Conservation (phyloP, 352 stramenopile genomes). For the Pythium biforme region DNA sequence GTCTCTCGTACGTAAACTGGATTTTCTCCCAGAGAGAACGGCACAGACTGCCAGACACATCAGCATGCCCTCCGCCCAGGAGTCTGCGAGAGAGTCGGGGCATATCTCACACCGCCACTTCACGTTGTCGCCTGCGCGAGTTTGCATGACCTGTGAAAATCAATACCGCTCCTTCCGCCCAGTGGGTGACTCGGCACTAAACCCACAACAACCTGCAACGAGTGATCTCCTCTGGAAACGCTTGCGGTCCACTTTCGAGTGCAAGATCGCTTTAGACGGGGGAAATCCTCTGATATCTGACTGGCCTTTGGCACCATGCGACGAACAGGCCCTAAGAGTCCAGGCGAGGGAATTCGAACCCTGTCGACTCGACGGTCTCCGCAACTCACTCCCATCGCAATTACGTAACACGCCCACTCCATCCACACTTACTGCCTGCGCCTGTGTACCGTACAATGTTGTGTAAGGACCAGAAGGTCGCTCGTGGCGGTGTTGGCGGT, state of each 20-base stretch:
- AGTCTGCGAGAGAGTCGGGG: constrained; percentile 10
- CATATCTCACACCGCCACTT: constrained; percentile 20
- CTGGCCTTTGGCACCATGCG: constrained; percentile 4
- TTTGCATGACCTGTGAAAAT: neutral
- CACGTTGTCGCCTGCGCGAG: neutral
- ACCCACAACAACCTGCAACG: neutral
- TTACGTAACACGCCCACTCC: constrained; percentile 5
- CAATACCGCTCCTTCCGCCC: constrained; percentile 6
- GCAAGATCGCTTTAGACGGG: constrained; percentile 14
- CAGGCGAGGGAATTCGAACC: constrained; percentile 17
- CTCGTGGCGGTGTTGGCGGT: too few relatives aligned
- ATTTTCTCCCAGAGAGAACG: constrained; percentile 10
- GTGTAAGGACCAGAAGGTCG: too few relatives aligned
- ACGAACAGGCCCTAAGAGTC: too few relatives aligned
- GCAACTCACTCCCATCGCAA: neutral
- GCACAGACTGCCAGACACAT: neutral
- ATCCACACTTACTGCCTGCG: too few relatives aligned
- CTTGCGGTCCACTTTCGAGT: constrained; percentile 25
- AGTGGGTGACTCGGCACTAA: neutral
- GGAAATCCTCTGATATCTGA: constrained; percentile 14
- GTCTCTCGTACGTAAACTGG: constrained; percentile 9
- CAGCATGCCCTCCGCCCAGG: neutral
- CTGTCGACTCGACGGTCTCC: constrained; percentile 9
- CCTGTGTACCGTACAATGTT: too few relatives aligned
- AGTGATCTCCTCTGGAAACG: neutral